These are phyloP conservation scores for Protomyces inouyei DNA, from an alignment of 1,139 yeast species.

Conservation along the genomic window DNA sequence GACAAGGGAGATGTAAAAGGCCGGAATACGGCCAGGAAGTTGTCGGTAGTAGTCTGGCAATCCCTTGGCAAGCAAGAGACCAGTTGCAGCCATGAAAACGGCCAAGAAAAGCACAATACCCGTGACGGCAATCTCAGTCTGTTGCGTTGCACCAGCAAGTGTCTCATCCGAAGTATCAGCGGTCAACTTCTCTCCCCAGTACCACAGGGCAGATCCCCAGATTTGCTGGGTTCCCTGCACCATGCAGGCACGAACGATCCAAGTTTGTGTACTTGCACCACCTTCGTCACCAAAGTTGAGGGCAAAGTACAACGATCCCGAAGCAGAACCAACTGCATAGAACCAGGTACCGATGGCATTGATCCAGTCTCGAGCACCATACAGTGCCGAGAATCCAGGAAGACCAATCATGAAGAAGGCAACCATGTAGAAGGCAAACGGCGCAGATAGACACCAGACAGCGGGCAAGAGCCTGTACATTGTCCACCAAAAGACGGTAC, in stretches of 20 bases:
- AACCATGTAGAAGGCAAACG: constrained; percentile 26
- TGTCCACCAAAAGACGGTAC: constrained; percentile 29
- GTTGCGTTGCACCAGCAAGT: constrained; percentile 23
- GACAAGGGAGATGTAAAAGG: constrained; percentile 27
- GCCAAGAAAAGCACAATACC: constrained; percentile 26
- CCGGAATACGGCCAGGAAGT: constrained; percentile 29
- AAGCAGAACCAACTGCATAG: constrained; percentile 29
- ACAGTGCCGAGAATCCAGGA: constrained; percentile 20
- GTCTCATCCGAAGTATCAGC: constrained; percentile 13
- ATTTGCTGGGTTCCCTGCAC: constrained; percentile 29
- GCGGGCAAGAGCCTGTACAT: constrained; percentile 23
- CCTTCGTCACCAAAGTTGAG: constrained; percentile 31
- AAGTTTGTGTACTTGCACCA: constrained; percentile 21
- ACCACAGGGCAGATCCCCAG: constrained; percentile 30
- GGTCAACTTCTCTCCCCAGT: constrained; percentile 27
- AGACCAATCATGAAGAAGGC: constrained; percentile 30
- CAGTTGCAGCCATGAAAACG: constrained; percentile 4
- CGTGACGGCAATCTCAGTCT: constrained; percentile 22
- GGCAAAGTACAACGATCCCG: constrained; percentile 28
- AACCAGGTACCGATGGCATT: constrained; percentile 27
- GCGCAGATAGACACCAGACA: constrained; percentile 24
- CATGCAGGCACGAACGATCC: constrained; percentile 29
- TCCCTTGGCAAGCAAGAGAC: constrained; percentile 23
- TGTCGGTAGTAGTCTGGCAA: constrained; percentile 29
- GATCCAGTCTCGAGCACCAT: constrained; percentile 23